Conservation (phyloP, 2,329 filamentous ascomycete species). For the Macrophomina tecta region DNA sequence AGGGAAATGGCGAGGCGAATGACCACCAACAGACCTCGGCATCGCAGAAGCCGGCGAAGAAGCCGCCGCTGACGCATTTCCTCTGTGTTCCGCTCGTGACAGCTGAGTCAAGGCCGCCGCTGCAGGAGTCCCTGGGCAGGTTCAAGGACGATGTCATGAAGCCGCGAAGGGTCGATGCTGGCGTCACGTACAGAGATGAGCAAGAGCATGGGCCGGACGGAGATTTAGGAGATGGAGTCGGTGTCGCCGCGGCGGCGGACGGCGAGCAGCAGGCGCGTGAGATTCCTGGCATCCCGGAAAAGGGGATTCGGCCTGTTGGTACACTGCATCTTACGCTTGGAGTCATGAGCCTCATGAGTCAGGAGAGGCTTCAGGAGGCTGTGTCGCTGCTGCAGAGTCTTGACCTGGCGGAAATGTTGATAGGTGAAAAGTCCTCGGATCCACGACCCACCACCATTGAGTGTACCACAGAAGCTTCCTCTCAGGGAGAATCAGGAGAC, state of each 20-base stretch:
- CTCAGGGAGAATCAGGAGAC: no score
- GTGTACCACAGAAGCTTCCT: no score
- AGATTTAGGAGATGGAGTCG: background rate
- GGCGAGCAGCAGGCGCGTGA: slow-evolving; percentile 36
- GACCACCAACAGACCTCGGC: background rate
- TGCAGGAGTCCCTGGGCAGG: slow-evolving; percentile 65
- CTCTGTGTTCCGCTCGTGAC: slow-evolving; percentile 76
- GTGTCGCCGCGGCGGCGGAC: background rate
- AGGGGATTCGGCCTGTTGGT: slow-evolving; percentile 76
- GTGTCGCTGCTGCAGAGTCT: slow-evolving; percentile 47
- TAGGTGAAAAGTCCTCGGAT: slow-evolving; percentile 35
- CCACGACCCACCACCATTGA: background rate
- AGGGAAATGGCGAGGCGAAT: background rate
- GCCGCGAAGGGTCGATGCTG: slow-evolving; percentile 25
- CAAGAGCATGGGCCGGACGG: slow-evolving; percentile 7
- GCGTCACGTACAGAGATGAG: background rate
- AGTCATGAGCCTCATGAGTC: slow-evolving; percentile 74
- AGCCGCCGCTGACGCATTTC: slow-evolving; percentile 71
- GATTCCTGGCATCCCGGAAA: slow-evolving; percentile 61
- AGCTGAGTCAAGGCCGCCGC: slow-evolving; percentile 64
- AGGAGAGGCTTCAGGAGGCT: slow-evolving; percentile 57
- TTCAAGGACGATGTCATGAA: slow-evolving; percentile 65
- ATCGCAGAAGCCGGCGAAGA: slow-evolving; percentile 37
- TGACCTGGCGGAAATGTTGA: slow-evolving; percentile 49
- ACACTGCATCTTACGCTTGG: slow-evolving; percentile 87